Conservation (phyloP, 257 asterid genomes). For the Eucommia ulmoides region DNA sequence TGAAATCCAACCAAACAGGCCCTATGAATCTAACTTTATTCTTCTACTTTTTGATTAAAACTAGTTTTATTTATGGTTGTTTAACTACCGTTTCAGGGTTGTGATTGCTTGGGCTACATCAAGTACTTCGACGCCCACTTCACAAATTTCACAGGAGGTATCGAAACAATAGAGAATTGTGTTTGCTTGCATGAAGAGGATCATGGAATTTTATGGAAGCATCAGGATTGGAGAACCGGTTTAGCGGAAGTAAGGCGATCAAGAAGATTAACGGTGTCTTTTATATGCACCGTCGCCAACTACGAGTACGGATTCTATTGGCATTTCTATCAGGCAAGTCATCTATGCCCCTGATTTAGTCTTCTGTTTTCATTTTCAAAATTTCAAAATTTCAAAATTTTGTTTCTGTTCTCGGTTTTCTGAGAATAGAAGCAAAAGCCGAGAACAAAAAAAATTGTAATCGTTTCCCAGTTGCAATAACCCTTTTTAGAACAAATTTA, state of each 20-base stretch:
- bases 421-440: too few species aligned
- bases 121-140: constrained; percentile 22
- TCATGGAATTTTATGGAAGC: constrained; percentile 25
- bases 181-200: constrained; percentile 27
- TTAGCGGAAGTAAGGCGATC: constrained; percentile 23
- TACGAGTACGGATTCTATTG: constrained; percentile 23
- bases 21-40: not conserved
- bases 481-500: too few species aligned
- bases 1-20: too few species aligned
- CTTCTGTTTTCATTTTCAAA: too few species aligned
- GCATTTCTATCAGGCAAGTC: constrained; percentile 23
- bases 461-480: too few species aligned
- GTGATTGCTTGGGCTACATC: constrained; percentile 22
- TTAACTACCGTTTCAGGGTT: constrained; percentile 13
- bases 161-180: constrained; percentile 23
- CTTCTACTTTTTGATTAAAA: not conserved
- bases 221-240: constrained; percentile 28
- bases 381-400: too few species aligned
- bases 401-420: too few species aligned
- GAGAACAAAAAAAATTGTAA: too few species aligned
- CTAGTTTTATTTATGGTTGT: not conserved
- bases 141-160: constrained; percentile 20
- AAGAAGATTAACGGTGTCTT: constrained; percentile 19
- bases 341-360: too few species aligned
- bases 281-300: constrained; percentile 21